Evolutionary conservation across 768 basidiomycete genomes (phyloP).

Genomic region (Leccinum fibrillosum): DNA sequence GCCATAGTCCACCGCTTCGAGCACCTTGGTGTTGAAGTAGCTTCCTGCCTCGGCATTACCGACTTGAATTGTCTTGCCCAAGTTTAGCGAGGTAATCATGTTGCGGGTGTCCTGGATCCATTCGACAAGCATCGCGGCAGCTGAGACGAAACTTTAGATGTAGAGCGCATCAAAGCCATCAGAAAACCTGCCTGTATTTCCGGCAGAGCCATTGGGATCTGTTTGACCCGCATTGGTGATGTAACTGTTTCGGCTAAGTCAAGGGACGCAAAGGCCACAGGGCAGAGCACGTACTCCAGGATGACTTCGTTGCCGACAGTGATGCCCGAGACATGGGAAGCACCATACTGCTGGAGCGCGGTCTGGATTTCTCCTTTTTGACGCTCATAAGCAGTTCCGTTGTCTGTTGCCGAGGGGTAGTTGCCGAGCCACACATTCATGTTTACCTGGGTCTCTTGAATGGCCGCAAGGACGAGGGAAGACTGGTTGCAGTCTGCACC

Average conservation of each 20-base stretch:
- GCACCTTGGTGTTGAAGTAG: slow-evolving; percentile 72
- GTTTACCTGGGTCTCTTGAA: slow-evolving; percentile 85
- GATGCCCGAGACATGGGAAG: slow-evolving; percentile 69
- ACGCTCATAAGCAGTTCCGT: slow-evolving; percentile 62
- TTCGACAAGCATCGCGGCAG: slow-evolving; percentile 59
- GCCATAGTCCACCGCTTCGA: slow-evolving; percentile 65
- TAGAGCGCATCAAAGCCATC: neutral
- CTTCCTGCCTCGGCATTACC: slow-evolving; percentile 86
- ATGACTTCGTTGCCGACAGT: slow-evolving; percentile 94
- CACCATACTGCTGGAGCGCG: slow-evolving; percentile 76
- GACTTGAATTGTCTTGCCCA: slow-evolving; percentile 62
- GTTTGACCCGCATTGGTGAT: slow-evolving; percentile 47
- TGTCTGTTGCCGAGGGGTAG: slow-evolving; percentile 61
- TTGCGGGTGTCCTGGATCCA: slow-evolving; percentile 66
- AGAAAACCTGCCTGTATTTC: slow-evolving; percentile 35
- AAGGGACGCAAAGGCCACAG: neutral
- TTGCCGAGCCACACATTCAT: slow-evolving; percentile 78
- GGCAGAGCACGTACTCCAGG: slow-evolving; percentile 51
- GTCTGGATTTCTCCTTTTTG: slow-evolving; percentile 66
- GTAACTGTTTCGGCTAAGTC: slow-evolving; percentile 43
- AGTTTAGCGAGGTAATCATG: slow-evolving; percentile 51
- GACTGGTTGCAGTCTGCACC: slow-evolving; percentile 87
- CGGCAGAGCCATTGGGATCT: slow-evolving; percentile 57
- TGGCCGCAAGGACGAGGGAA: slow-evolving; percentile 82
- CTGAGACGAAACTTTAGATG: slow-evolving; percentile 22